Conservation (phyloP, 306 rosid genomes). For the Mimosa bimucronata region DNA sequence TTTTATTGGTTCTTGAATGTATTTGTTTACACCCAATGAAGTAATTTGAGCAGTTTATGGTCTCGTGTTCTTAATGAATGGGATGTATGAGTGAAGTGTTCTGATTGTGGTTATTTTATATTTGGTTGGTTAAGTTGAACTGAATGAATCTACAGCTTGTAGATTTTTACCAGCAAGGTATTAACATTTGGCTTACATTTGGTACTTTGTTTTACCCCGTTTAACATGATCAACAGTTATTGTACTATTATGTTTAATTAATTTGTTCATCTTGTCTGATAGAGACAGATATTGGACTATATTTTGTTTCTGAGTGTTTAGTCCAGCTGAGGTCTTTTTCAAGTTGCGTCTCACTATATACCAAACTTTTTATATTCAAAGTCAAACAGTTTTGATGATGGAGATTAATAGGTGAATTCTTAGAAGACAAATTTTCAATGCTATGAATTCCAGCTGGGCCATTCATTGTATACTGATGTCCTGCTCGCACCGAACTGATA, state of each 20-base stretch:
- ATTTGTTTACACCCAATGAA: conserved; percentile 14
- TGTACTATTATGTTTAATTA: background rate
- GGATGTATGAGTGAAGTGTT: background rate
- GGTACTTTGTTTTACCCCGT: background rate
- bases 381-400: conserved; percentile 10
- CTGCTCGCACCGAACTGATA: background rate
- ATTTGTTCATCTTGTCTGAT: background rate
- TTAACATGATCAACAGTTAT: background rate
- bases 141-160: background rate
- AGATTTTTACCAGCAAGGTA: background rate
- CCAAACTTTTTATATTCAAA: conserved; percentile 20
- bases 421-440: background rate
- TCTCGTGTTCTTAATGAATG: background rate
- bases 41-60: background rate
- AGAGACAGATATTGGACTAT: background rate
- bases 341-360: background rate
- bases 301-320: background rate
- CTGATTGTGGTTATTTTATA: background rate
- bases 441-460: background rate
- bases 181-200: background rate
- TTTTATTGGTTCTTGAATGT: conserved; percentile 7
- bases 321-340: conserved; percentile 17
- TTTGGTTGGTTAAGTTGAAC: background rate
- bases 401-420: background rate
- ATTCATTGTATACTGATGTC: background rate